A percentile compares a stretch with the other conserved stretches of the same genome.
These are phyloP conservation scores for Diplodia seriata DNA, from an alignment of 2,329 filamentous ascomycete genomes.

Conservation along the genomic window DNA sequence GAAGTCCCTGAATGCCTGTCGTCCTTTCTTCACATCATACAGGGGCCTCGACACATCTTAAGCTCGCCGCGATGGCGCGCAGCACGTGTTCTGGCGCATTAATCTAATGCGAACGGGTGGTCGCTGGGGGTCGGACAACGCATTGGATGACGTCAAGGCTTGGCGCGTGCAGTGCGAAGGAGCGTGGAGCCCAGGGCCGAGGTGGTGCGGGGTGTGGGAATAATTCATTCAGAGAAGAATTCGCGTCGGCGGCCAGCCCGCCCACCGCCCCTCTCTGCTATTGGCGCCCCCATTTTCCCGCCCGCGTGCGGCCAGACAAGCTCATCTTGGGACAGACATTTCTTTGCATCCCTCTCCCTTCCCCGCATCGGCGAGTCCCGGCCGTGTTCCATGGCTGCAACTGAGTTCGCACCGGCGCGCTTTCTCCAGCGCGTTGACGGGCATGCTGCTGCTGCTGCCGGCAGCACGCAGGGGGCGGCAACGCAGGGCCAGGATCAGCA, in stretches of 20 bases:
- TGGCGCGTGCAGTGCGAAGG: conserved; percentile 12
- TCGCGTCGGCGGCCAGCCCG: not conserved
- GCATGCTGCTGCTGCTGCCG: not conserved
- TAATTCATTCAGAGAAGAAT: not conserved
- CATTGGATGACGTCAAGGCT: conserved; percentile 4
- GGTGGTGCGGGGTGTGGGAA: conserved; percentile 5
- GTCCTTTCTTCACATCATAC: not conserved
- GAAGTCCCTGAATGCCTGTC: not conserved
- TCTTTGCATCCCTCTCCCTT: not conserved
- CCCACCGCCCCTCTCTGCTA: not conserved
- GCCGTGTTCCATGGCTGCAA: conserved; percentile 1
- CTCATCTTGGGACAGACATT: not conserved
- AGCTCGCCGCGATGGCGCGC: not conserved
- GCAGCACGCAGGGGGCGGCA: not conserved
- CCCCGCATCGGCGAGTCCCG: not conserved
- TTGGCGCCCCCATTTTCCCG: conserved; percentile 3
- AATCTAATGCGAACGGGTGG: conserved; percentile 16
- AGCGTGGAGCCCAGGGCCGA: too few relatives aligned
- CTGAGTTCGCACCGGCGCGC: conserved; percentile 26
- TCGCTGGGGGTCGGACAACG: not conserved
- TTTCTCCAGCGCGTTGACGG: conserved; percentile 7
- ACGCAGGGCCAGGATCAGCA: conserved; percentile 17
- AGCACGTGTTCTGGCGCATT: conserved; percentile 12
- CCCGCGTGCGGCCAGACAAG: not conserved
- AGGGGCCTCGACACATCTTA: conserved; percentile 9